Evolutionary conservation across 495 filamentous ascomycete genomes (phyloP).

Genomic region (Xanthoparmelia taractica): DNA sequence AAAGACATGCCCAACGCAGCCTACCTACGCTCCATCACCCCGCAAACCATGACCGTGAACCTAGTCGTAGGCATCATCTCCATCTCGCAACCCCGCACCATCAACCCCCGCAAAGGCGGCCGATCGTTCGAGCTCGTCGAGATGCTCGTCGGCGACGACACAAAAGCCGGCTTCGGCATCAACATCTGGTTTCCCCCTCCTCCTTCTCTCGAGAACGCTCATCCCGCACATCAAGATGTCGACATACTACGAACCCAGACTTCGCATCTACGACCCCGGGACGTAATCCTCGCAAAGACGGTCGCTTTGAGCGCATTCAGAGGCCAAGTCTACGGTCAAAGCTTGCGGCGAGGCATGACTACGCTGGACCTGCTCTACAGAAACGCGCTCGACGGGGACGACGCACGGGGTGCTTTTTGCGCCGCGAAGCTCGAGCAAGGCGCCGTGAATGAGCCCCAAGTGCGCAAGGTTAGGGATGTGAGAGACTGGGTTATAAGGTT

Average conservation of each 20-base stretch:
- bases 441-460: conserved; percentile 39
- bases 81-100: conserved; percentile 55
- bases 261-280: conserved; percentile 50
- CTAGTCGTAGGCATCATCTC: conserved; percentile 71
- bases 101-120: conserved; percentile 39
- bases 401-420: conserved; percentile 36
- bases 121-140: conserved; percentile 56
- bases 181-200: conserved; percentile 66
- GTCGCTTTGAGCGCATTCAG: conserved; percentile 68
- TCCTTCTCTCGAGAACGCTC: conserved; percentile 17
- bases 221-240: conserved; percentile 24
- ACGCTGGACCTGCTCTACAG: conserved; percentile 60
- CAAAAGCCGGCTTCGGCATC: conserved; percentile 68
- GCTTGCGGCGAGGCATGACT: conserved; percentile 61
- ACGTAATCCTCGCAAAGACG: conserved; percentile 68
- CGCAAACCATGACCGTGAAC: conserved; percentile 73
- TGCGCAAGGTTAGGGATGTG: conserved; percentile 59
- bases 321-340: conserved; percentile 69
- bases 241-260: conserved; percentile 40
- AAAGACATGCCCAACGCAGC: conserved; percentile 59
- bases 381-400: conserved; percentile 35
- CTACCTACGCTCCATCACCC: conserved; percentile 61
- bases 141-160: conserved; percentile 79
- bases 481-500: conserved; percentile 68
- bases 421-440: conserved; percentile 23